phyloP scores from a whole-genome alignment of 2,329 filamentous ascomycete species.

The Trichoderma atrobrunneum region DNA sequence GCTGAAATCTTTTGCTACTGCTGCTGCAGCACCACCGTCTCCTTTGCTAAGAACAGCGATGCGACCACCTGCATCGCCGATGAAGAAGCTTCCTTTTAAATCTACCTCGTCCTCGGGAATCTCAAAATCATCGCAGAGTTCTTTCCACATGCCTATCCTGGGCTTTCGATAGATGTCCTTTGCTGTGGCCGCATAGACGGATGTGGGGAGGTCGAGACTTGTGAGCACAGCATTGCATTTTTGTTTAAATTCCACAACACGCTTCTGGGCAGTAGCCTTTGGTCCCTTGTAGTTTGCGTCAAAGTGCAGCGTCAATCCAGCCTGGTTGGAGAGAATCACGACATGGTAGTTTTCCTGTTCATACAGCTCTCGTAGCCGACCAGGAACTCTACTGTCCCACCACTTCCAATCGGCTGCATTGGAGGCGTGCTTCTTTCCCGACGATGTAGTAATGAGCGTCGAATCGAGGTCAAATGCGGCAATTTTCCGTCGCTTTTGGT shows the following conservation, averaged over 20 bases:
- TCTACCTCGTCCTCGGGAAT: constrained; percentile 62
- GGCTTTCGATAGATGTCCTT: constrained; percentile 86
- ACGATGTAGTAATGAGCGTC: constrained; percentile 76
- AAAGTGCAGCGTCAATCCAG: constrained; percentile 70
- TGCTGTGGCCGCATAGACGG: constrained; percentile 80
- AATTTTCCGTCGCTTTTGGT: constrained; percentile 52
- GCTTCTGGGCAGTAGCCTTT: constrained; percentile 59
- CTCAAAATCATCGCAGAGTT: constrained; percentile 57
- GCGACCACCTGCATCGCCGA: constrained; percentile 79
- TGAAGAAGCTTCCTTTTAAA: constrained; percentile 70
- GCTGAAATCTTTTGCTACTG: constrained; percentile 56
- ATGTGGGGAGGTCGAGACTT: constrained; percentile 71
- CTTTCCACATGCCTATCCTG: constrained; percentile 81
- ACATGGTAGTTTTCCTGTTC: constrained; percentile 68
- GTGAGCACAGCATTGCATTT: constrained; percentile 69
- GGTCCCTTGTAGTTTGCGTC: constrained; percentile 64
- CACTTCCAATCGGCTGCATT: constrained; percentile 85
- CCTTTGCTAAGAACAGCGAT: constrained; percentile 37
- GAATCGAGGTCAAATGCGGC: constrained; percentile 80
- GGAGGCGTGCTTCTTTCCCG: constrained; percentile 73
- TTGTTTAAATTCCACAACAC: constrained; percentile 75
- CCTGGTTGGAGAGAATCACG: constrained; percentile 86
- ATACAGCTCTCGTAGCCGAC: constrained; percentile 63
- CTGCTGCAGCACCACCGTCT: constrained; percentile 25
- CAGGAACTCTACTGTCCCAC: constrained; percentile 76